A percentile compares a stretch with the other conserved stretches of the same genome.
Evolutionary conservation across 306 rosid species (phyloP).

Genomic region (Lathyrus aphaca): DNA sequence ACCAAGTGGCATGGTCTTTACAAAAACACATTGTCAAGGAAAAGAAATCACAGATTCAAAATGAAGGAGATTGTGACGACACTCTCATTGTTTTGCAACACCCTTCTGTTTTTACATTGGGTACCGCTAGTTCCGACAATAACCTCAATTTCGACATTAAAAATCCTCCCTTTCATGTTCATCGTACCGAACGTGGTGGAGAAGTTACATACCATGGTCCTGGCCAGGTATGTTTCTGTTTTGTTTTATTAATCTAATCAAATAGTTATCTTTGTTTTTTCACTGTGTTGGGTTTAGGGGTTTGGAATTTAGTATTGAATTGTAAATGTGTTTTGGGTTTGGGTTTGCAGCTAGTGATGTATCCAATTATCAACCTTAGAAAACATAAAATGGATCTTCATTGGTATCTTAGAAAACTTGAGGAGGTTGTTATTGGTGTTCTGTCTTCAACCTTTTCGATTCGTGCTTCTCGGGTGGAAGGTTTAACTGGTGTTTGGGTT

Average conservation of each 20-base stretch:
- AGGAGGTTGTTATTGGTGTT: slow-evolving; percentile 78
- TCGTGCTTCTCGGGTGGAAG: slow-evolving; percentile 68
- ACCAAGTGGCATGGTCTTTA: slow-evolving; percentile 55
- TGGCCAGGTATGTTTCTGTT: slow-evolving; percentile 45
- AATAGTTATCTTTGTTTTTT: too few species aligned
- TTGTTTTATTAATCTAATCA: neutral
- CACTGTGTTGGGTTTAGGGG: neutral
- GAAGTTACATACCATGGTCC: slow-evolving; percentile 59
- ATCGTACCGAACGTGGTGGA: slow-evolving; percentile 59
- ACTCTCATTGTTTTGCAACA: slow-evolving; percentile 49
- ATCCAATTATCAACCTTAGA: slow-evolving; percentile 86
- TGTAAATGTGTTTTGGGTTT: slow-evolving; percentile 31
- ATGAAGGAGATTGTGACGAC: slow-evolving; percentile 43
- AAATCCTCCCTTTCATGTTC: slow-evolving; percentile 48
- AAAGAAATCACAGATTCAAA: slow-evolving; percentile 45
- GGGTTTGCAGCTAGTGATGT: slow-evolving; percentile 66
- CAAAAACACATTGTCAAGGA: slow-evolving; percentile 47
- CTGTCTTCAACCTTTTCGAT: slow-evolving; percentile 75
- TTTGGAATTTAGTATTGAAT: neutral
- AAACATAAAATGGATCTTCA: slow-evolving; percentile 87
- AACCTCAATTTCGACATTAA: slow-evolving; percentile 45
- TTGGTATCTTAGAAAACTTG: slow-evolving; percentile 77
- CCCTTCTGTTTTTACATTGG: slow-evolving; percentile 46
- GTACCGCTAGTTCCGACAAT: slow-evolving; percentile 37
- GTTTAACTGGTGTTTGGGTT: slow-evolving; percentile 92